Conservation (phyloP, 495 filamentous ascomycete genomes). For the Daldinia concentrica region DNA sequence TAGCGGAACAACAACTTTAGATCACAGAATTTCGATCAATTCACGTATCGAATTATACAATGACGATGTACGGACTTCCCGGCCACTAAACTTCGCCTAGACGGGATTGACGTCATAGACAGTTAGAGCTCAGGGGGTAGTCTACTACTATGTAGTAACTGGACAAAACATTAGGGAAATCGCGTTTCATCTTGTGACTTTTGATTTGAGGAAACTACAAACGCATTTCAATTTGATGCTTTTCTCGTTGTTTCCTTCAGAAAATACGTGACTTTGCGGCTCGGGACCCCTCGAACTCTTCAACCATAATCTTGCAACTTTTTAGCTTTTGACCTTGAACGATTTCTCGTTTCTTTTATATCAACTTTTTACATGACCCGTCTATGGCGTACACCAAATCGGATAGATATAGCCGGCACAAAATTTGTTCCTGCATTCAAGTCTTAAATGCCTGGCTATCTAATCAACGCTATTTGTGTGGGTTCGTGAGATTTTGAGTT, state of each 20-base stretch:
- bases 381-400: background rate
- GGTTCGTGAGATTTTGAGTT: background rate
- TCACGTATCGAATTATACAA: conserved; percentile 15
- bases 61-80: conserved; percentile 21
- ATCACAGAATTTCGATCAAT: no score
- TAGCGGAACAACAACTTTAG: background rate
- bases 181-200: conserved; percentile 21
- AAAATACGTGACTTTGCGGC: background rate
- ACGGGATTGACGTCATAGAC: conserved; percentile 32
- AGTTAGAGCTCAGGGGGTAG: background rate
- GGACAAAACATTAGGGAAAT: conserved; percentile 8
- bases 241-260: background rate
- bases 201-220: conserved; percentile 5
- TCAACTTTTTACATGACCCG: background rate
- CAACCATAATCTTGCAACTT: background rate
- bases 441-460: conserved; percentile 11
- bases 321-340: background rate
- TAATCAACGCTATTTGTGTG: conserved; percentile 4
- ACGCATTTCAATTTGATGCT: background rate
- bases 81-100: conserved; percentile 13
- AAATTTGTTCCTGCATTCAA: conserved; percentile 23
- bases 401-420: background rate
- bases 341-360: background rate
- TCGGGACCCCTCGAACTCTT: background rate
- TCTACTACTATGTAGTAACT: no score